Conservation (phyloP, 208 protist genomes). For the Vickermania ingenoplastis region DNA sequence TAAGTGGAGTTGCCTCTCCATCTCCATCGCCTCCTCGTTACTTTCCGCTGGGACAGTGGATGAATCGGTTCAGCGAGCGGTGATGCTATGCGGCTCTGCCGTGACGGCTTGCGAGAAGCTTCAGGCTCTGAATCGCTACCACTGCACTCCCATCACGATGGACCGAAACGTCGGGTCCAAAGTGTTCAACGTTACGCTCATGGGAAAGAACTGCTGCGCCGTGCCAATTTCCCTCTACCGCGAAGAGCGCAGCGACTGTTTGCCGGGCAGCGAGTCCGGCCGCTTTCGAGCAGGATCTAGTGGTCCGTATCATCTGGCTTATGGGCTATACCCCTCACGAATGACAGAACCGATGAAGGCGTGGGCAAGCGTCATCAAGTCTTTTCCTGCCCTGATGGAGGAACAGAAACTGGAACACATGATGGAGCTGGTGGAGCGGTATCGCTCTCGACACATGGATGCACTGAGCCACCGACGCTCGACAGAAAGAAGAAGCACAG, state of each 20-base stretch:
- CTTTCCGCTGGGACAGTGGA: conserved; percentile 5
- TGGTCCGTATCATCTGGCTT: too few species aligned
- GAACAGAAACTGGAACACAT: background rate
- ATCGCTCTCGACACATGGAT: too few species aligned
- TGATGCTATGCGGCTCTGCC: conserved; percentile 1
- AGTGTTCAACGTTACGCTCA: background rate
- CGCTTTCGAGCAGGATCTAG: too few species aligned
- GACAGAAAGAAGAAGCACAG: too few species aligned
- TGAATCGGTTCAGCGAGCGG: background rate
- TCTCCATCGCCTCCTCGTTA: conserved; percentile 2
- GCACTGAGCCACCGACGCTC: too few species aligned
- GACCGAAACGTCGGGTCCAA: conserved; percentile 1
- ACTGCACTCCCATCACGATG: conserved; percentile 9
- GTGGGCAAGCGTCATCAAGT: conserved; percentile 6
- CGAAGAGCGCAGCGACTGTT: too few species aligned
- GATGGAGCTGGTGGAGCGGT: conserved; percentile 1
- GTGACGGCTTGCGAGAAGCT: conserved; percentile 5
- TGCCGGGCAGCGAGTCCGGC: too few species aligned
- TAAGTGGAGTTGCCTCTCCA: background rate
- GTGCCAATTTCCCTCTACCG: conserved; percentile 1
- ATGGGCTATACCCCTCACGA: conserved; percentile 4
- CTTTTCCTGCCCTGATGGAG: background rate
- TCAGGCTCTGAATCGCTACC: conserved; percentile 1
- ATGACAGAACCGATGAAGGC: conserved; percentile 2
- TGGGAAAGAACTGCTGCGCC: conserved; percentile 4